Base-by-base conservation (phyloP, 441 rosid genomes). In the Rhodomyrtus psidioides region DNA sequence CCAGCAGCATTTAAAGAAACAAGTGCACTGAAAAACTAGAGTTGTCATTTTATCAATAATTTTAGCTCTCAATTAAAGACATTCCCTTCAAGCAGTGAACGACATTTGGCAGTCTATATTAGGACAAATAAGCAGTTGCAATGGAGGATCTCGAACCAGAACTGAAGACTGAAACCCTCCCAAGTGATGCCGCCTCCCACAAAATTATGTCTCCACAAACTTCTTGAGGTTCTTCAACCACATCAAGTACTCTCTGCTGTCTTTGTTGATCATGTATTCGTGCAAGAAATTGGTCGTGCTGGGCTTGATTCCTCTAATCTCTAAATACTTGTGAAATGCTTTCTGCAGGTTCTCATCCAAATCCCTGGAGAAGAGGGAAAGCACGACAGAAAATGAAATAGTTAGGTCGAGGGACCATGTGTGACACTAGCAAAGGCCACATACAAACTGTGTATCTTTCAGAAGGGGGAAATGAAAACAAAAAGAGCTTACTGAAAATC, bases 221-320 rank as follows among this genome's bases (percentile, higher is more conserved):
- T 90, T 91, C 93, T 91, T 95, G 30, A 96, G 93, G 85, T 93
- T 89, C 86, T 93, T 90, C 93, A 95, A 88, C 98, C 98, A 95
- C 62, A 85, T 85, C 74, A 92, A 19, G 86, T 92, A 94, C 85
- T 95, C 97, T 26, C 91, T 87, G 65, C 94, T 94, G 88, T 97
- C 98, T 89, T 95, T 97, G 90, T 94, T 93, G 86, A 94, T 90
- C 98, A 94, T 96, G 90, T 96, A 95, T 91, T 93, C 98, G 46
- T 92, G 96, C 92, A 96, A 90, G 96, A 94, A 95, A 88, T 94
- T 94, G 75, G 95, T 94, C 19, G 92, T 91, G 90, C 93, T 90
- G 46, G 98, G 96, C 84, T 92, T 94, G 87, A 96, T 92, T 86
- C 98, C 99, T 89, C 98, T 91, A 56, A 92, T 89, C 89, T 94